Conservation (phyloP, 2,329 filamentous ascomycete genomes). For the Dothiorella sarmentorum region DNA sequence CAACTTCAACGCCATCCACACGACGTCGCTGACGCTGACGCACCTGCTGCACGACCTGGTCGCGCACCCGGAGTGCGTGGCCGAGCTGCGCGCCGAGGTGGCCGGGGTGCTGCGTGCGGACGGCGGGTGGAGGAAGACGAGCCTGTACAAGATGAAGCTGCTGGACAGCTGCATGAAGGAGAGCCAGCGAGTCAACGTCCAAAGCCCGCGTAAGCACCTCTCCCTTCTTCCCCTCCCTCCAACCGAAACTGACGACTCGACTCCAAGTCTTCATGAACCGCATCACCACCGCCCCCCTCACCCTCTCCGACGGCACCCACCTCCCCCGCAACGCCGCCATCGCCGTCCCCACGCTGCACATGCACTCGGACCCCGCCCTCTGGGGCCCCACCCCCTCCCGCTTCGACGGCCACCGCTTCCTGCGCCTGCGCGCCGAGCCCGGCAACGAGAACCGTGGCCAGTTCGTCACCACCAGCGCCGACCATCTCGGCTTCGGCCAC, state of each 20-base stretch:
- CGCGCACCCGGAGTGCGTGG: slow-evolving; percentile 25
- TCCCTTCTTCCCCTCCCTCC: not conserved
- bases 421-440: slow-evolving; percentile 19
- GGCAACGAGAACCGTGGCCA: slow-evolving; percentile 18
- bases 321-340: slow-evolving; percentile 24
- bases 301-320: slow-evolving; percentile 28
- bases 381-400: slow-evolving; percentile 9
- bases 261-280: slow-evolving; percentile 13
- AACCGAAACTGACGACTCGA: slow-evolving; percentile 11
- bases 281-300: slow-evolving; percentile 20
- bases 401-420: slow-evolving; percentile 20
- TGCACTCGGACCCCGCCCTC: slow-evolving; percentile 18
- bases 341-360: slow-evolving; percentile 14
- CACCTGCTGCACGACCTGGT: slow-evolving; percentile 26
- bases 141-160: slow-evolving; percentile 30
- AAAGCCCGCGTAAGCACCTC: not conserved
- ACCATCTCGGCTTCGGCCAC: slow-evolving; percentile 23
- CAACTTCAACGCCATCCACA: slow-evolving; percentile 23
- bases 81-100: slow-evolving; percentile 28
- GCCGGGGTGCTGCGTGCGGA: slow-evolving; percentile 25
- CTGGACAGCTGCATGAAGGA: slow-evolving; percentile 36
- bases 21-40: slow-evolving; percentile 26
- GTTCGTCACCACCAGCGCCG: slow-evolving; percentile 22
- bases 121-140: slow-evolving; percentile 28
- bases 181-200: slow-evolving; percentile 24